phyloP scores from a whole-genome alignment of 139 green algal genomes.

The Auxenochlorella protothecoides region DNA sequence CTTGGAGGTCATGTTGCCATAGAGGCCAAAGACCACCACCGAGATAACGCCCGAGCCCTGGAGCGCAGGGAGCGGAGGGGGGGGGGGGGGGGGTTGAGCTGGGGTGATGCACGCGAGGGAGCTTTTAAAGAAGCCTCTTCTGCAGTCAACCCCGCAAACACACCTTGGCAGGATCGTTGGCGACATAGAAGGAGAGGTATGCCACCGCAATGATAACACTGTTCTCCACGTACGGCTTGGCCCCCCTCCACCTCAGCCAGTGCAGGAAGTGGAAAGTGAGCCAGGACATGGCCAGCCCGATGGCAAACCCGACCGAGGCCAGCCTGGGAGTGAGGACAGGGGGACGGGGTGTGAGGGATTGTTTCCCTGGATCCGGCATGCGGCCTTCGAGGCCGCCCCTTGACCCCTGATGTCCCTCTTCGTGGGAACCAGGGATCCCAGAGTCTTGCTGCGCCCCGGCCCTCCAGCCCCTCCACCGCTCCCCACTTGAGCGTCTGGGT shows the following conservation, averaged over 20 bases:
- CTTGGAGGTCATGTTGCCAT: slow-evolving; percentile 58
- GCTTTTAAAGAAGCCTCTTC: no score
- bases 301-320: slow-evolving; percentile 33
- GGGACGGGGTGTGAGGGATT: not conserved
- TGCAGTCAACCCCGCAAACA: no score
- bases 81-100: no score
- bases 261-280: slow-evolving; percentile 34
- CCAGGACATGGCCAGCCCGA: slow-evolving; percentile 47
- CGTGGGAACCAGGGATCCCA: no score
- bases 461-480: not conserved
- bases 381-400: no score
- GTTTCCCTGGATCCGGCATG: not conserved
- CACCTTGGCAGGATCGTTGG: slow-evolving; percentile 33
- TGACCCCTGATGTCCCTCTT: no score
- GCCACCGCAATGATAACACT: slow-evolving; percentile 49
- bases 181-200: slow-evolving; percentile 74
- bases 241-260: slow-evolving; percentile 40
- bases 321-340: slow-evolving; percentile 6
- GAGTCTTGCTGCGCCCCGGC: no score
- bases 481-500: slow-evolving; percentile 16
- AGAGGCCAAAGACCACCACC: slow-evolving; percentile 78
- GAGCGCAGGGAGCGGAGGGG: not conserved
- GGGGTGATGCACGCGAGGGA: no score
- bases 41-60: slow-evolving; percentile 56
- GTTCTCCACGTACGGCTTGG: slow-evolving; percentile 37